Evolutionary conservation across 345 rosid genomes (phyloP), one percentile per base, ranked within the genome.

Genomic region (Nephelium lappaceum): DNA sequence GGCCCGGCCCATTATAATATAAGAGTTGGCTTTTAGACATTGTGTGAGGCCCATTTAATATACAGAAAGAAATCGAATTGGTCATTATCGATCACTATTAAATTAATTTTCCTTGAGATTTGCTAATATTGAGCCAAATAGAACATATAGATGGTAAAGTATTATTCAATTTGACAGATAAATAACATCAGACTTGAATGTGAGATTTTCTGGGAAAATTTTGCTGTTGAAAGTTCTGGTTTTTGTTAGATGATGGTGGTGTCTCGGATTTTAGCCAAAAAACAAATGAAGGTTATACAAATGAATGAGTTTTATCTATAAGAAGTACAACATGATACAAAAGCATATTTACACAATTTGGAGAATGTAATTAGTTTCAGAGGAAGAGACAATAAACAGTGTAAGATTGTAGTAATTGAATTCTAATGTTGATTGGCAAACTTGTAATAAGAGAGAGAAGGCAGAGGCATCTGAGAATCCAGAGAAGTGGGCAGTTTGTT

Each of bases 401-500:
- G 23, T 16, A 16, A 10, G 25, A 74, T 14, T 31, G 36, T 42
- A 0, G 24, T 49, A 49, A 19, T 57, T 74, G 51, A 47, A 71
- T 38, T 81, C 42, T 73, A 67, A 51, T 36, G 51, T 64, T 69
- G 45, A 25, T 41, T 19, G 72, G 81, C 38, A 25, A 73, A 73
- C 72, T 78, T 49, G 21, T n/a, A n/a, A 49, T 23, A 38, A 64
- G 74, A 72, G 51, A 49, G 31, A 58, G 74, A 69, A 9, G 61
- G 68, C 51, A 38, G 39, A 10, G 8, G 25, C 79, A 76, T 67
- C 12, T 53, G 67, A 41, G 21, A 16, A 64, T 39, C 69, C 25
- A 83, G 78, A 57, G 80, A 77, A 75, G 67, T 55, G n/a, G 85
- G 79, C 58, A 77, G 73, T 63, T 73, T 90, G 79, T 69, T 80